phyloP scores from a whole-genome alignment of 2,329 filamentous ascomycete species.

The Aspergillus sp. region DNA sequence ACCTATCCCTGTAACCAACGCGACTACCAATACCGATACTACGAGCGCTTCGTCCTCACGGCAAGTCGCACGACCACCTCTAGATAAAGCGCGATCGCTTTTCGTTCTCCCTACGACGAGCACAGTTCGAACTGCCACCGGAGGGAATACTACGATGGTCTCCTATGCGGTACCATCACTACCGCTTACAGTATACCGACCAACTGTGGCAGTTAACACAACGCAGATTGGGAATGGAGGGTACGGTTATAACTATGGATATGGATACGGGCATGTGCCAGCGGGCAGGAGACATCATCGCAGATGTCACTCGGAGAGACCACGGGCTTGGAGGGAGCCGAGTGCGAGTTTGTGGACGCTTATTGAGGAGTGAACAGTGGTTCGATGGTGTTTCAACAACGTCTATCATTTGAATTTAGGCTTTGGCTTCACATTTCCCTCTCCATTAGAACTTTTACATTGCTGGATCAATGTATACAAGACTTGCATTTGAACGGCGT shows the following conservation, averaged over 20 bases:
- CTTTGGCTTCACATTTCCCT: neutral
- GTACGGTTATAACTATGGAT: neutral
- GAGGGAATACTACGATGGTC: slow-evolving; percentile 11
- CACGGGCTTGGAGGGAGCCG: slow-evolving; percentile 30
- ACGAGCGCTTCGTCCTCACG: slow-evolving; percentile 15
- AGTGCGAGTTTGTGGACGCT: slow-evolving; percentile 31
- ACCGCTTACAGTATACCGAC: slow-evolving; percentile 1
- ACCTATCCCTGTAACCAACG: neutral
- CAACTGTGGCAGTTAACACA: slow-evolving; percentile 4
- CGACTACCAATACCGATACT: neutral
- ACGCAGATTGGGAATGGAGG: neutral
- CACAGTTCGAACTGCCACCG: slow-evolving; percentile 1
- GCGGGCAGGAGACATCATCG: slow-evolving; percentile 23
- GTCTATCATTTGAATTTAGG: neutral
- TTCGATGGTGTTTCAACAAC: neutral
- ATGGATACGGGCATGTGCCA: slow-evolving; percentile 2
- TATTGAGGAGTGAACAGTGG: slow-evolving; percentile 18
- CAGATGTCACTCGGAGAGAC: slow-evolving; percentile 33
- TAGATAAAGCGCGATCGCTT: slow-evolving; percentile 26
- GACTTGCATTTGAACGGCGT: too few relatives aligned
- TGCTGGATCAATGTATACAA: too few relatives aligned
- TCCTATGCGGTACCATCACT: slow-evolving; percentile 16
- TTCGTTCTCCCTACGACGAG: slow-evolving; percentile 22
- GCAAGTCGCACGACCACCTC: slow-evolving; percentile 23
- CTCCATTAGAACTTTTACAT: neutral